Evolutionary conservation across 2,329 filamentous ascomycete genomes (phyloP), one percentile per base, ranked within the genome.

Genomic region (Alternaria burnsii): DNA sequence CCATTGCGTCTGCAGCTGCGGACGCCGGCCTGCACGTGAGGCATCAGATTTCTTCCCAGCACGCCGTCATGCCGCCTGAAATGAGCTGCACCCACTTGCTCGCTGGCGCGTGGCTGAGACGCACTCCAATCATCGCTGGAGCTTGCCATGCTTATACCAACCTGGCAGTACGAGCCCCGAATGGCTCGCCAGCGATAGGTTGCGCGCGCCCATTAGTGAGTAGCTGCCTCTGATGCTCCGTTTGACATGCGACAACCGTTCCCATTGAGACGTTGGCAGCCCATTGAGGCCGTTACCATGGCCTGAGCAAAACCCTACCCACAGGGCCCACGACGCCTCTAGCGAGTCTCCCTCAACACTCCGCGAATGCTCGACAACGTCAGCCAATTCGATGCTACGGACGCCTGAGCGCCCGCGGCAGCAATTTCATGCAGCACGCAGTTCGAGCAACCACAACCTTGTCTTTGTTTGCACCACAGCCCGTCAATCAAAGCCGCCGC

Each of bases 391-490:
- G 47, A 58, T 53, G 60, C 59, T 44, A 57, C 59, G 55, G 60
- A 63, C 58, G 52, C 41, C 40, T 54, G 57, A 53, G 59, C 60
- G 63, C 58, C 59, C 59, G 32, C 61, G 58, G 62, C 63, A 60
- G 59, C 56, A 54, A 53, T 63, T 58, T 61, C 56, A 68, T 64
- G 65, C 63, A 69, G 41, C 55, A 48, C 62, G 63, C 65, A 62
- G 51, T 56, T 56, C 43, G 58, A 66, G 65, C 69, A 70, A 64
- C 66, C 66, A 69, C 66, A 63, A 60, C 58, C 65, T 58, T 51
- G 58, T 64, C 65, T 55, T 63, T 67, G 65, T 71, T 70, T 69
- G 69, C 71, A 76, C 72, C 58, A 68, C 71, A 58, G 65, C 68
- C 67, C 66, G 63, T 73, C 68, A 65, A 67, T 63, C 59, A 67